These are phyloP conservation scores for Penium margaritaceum DNA, from an alignment of 139 green algal species.

Conservation along the genomic window DNA sequence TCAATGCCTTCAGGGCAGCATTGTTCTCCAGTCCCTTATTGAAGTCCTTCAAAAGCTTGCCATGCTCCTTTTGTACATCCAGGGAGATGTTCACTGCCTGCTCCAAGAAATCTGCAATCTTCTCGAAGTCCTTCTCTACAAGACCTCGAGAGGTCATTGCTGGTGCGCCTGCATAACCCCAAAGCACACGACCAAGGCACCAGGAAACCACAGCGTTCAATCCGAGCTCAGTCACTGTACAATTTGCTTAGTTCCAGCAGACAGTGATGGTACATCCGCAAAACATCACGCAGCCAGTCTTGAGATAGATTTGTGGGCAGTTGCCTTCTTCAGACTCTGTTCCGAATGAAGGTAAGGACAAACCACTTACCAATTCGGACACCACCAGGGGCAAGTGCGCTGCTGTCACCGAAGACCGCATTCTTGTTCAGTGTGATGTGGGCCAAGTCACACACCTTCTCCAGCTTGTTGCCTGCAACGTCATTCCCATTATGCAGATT, in stretches of 20 bases:
- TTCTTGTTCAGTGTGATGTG: slow-evolving; percentile 92
- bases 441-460: slow-evolving; percentile 71
- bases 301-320: no score
- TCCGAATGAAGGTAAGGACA: no score
- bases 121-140: slow-evolving; percentile 62
- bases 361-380: slow-evolving; percentile 63
- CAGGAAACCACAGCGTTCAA: no score
- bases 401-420: slow-evolving; percentile 76
- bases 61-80: slow-evolving; percentile 58
- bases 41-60: slow-evolving; percentile 83
- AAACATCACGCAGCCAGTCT: no score
- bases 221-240: no score
- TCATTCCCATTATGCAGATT: no score
- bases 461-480: slow-evolving; percentile 59
- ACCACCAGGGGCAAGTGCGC: slow-evolving; percentile 68
- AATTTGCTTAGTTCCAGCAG: no score
- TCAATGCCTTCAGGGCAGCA: slow-evolving; percentile 39
- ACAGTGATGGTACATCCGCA: no score
- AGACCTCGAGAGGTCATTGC: slow-evolving; percentile 74
- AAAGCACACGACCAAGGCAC: no score
- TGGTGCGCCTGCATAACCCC: slow-evolving; percentile 52
- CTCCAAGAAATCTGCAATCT: slow-evolving; percentile 67
- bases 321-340: no score
- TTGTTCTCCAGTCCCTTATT: slow-evolving; percentile 51
- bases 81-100: slow-evolving; percentile 54